Evolutionary conservation across 1,284 basidiomycete species (phyloP).

Genomic region (Ganoderma sinense): DNA sequence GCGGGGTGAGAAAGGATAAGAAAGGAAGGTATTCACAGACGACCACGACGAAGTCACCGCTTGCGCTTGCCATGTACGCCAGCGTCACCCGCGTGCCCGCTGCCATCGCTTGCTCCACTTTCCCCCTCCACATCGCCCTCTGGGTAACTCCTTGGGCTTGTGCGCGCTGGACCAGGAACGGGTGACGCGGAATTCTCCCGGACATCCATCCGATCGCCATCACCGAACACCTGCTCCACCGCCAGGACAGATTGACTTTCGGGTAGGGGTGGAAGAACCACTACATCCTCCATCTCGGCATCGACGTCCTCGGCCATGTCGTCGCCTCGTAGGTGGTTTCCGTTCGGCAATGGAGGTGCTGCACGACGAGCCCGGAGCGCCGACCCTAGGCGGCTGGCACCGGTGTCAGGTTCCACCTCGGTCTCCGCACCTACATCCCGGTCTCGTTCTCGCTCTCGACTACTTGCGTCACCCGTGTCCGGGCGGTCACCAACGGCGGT

Average conservation of each 20-base stretch:
- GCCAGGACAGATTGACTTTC: slow-evolving; percentile 35
- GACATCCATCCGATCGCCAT: slow-evolving; percentile 28
- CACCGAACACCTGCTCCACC: slow-evolving; percentile 30
- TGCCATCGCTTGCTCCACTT: slow-evolving; percentile 32
- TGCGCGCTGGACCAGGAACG: slow-evolving; percentile 25
- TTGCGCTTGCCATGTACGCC: slow-evolving; percentile 42
- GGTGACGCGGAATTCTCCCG: slow-evolving; percentile 36
- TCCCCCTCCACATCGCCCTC: slow-evolving; percentile 38
- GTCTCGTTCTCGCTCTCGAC: slow-evolving; percentile 36
- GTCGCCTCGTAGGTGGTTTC: slow-evolving; percentile 21
- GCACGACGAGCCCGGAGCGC: slow-evolving; percentile 27
- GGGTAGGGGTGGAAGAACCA: slow-evolving; percentile 39
- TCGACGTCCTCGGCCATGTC: slow-evolving; percentile 39
- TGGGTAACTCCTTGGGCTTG: slow-evolving; percentile 30
- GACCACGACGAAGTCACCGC: slow-evolving; percentile 30
- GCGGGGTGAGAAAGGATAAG: slow-evolving; percentile 2
- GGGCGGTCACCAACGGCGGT: slow-evolving; percentile 31
- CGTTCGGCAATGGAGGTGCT: slow-evolving; percentile 19
- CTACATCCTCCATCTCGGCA: slow-evolving; percentile 41
- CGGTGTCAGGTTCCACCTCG: slow-evolving; percentile 59
- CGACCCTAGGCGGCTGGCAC: slow-evolving; percentile 32
- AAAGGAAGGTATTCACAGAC: not conserved
- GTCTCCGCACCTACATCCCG: slow-evolving; percentile 59
- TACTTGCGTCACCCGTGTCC: slow-evolving; percentile 31
- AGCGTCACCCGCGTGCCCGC: slow-evolving; percentile 34